Evolutionary conservation across 768 basidiomycete species (phyloP).

Genomic region (Suillus ampliporus): DNA sequence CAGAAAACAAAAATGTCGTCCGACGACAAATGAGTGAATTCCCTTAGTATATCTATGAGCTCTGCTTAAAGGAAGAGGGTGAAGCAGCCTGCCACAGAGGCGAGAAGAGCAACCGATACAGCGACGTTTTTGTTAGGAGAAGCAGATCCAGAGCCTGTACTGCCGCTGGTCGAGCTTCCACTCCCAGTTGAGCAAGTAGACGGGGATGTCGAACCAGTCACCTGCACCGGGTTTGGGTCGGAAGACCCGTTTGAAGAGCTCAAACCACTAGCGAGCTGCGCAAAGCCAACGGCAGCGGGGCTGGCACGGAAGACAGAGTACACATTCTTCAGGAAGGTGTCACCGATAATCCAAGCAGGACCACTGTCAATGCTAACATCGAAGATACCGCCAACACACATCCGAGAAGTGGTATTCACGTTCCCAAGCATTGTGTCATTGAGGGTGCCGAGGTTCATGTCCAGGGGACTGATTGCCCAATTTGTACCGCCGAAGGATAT

Average conservation of each 20-base stretch:
- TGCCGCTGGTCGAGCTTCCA: conserved; percentile 1
- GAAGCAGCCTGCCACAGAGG: conserved; percentile 11
- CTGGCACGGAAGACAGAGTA: conserved; percentile 35
- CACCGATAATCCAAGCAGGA: conserved; percentile 73
- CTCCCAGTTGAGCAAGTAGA: conserved; percentile 14
- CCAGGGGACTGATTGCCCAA: conserved; percentile 77
- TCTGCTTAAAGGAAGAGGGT: neutral
- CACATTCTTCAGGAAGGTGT: conserved; percentile 63
- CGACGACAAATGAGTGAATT: neutral
- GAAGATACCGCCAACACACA: conserved; percentile 74
- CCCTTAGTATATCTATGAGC: neutral
- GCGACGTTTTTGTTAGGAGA: conserved; percentile 16
- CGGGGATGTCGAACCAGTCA: neutral
- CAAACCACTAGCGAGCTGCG: conserved; percentile 29
- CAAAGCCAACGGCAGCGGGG: conserved; percentile 37
- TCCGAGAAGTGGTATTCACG: conserved; percentile 21
- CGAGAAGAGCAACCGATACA: conserved; percentile 15
- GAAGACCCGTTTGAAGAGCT: neutral
- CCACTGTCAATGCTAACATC: conserved; percentile 61
- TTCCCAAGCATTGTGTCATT: conserved; percentile 24
- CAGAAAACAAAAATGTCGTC: neutral
- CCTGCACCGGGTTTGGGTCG: neutral
- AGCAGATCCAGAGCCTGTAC: neutral
- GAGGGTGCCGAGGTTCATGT: conserved; percentile 80
- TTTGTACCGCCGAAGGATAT: conserved; percentile 78